Conservation (phyloP, 192 early-diverging fungal genomes). For the Kappamyces sp. region DNA sequence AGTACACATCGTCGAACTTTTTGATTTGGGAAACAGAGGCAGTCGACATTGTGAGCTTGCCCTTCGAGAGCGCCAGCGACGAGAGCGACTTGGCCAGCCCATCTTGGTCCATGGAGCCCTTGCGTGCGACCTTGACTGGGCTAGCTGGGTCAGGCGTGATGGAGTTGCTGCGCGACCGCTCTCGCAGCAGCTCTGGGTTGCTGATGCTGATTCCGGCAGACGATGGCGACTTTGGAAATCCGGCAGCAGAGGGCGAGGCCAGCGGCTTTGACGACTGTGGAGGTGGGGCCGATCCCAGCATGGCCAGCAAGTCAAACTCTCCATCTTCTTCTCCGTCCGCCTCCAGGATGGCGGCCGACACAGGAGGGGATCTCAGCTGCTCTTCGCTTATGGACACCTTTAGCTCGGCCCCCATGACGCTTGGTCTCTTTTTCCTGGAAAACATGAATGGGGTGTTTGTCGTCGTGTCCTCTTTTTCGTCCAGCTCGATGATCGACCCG, state of each 20-base stretch:
- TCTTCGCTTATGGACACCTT: background rate
- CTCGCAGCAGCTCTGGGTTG: no score
- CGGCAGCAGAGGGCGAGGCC: background rate
- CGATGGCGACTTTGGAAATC: constrained; percentile 4
- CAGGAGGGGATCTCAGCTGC: background rate
- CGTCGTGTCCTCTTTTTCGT: background rate
- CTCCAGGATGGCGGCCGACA: constrained; percentile 2
- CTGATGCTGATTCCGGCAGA: background rate
- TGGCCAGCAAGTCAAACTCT: constrained; percentile 1
- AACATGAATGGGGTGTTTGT: background rate
- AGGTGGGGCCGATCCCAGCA: constrained; percentile 5
- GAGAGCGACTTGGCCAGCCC: no score
- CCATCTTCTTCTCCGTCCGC: constrained; percentile 3
- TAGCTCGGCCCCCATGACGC: no score
- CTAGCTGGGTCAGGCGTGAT: no score
- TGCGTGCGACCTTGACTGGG: no score
- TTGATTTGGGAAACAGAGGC: background rate
- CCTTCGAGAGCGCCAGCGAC: no score
- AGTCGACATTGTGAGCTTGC: no score
- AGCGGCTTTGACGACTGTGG: constrained; percentile 3
- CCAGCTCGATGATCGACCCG: constrained; percentile 1
- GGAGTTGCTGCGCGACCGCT: no score
- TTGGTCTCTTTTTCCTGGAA: background rate
- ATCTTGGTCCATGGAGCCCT: no score
- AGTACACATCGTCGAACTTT: background rate